phyloP scores from a whole-genome alignment of 306 rosid genomes.

The Lathyrus aphaca region DNA sequence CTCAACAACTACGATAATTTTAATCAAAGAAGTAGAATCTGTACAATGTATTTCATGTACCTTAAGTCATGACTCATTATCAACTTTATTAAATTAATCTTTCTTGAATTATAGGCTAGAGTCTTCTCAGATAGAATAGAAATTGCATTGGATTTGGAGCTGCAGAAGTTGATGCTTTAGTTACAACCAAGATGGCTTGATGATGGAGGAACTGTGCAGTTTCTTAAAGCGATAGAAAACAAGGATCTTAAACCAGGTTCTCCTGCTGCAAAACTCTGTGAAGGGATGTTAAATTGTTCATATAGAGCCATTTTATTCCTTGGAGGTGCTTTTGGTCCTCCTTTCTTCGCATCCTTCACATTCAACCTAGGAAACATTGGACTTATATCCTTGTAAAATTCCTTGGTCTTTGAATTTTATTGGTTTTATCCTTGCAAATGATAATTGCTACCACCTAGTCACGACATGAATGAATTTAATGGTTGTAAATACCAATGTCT shows the following conservation, averaged over 20 bases:
- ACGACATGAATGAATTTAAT: no score
- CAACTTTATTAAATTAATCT: conserved; percentile 42
- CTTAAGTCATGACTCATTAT: conserved; percentile 41
- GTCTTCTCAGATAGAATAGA: conserved; percentile 47
- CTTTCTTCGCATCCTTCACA: conserved; percentile 70
- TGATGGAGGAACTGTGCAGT: conserved; percentile 43
- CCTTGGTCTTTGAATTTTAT: no score
- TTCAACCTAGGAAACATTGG: conserved; percentile 82
- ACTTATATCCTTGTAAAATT: conserved; percentile 48
- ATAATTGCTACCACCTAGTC: no score
- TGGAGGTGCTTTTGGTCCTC: conserved; percentile 80
- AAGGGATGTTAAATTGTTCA: conserved; percentile 62
- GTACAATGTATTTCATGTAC: conserved; percentile 33
- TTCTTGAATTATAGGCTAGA: conserved; percentile 43
- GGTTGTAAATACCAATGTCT: no score
- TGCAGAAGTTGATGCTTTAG: conserved; percentile 46
- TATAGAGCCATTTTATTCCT: conserved; percentile 87
- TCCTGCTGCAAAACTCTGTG: conserved; percentile 53
- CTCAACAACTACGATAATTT: no score
- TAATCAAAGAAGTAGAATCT: no score
- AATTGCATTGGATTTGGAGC: conserved; percentile 41
- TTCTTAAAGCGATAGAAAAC: conserved; percentile 47
- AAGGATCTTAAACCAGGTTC: conserved; percentile 43
- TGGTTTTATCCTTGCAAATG: no score
- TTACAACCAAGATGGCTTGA: conserved; percentile 51